Percentiles rank a stretch among this genome's conserved stretches.
Conservation (phyloP, 1,284 basidiomycete genomes). For the Apiotrichum porosum region DNA sequence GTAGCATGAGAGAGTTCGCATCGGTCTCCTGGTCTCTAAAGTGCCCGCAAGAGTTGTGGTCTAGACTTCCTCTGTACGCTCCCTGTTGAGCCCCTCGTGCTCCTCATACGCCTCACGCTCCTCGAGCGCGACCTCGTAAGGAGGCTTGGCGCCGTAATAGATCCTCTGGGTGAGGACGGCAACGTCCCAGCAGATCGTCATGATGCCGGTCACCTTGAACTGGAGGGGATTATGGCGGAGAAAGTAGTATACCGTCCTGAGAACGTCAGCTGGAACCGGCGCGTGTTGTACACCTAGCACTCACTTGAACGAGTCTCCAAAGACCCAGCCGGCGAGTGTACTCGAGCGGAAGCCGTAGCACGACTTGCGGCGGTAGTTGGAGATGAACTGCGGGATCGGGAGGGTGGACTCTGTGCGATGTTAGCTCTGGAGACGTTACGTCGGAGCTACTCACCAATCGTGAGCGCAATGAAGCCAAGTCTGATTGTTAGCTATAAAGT, state of each 20-base stretch:
- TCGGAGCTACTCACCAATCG: too few relatives aligned
- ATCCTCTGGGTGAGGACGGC: conserved; percentile 39
- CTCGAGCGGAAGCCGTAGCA: conserved; percentile 52
- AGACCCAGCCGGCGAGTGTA: conserved; percentile 50
- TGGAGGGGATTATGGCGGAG: conserved; percentile 49
- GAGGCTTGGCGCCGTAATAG: conserved; percentile 32
- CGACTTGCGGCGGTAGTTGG: conserved; percentile 50
- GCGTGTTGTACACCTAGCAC: conserved; percentile 1
- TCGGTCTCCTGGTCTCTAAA: background rate
- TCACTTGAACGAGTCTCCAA: conserved; percentile 49
- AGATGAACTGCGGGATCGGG: conserved; percentile 53
- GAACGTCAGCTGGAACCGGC: background rate
- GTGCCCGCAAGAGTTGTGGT: too few relatives aligned
- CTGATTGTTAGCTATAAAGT: conserved; percentile 14
- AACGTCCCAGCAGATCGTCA: conserved; percentile 45
- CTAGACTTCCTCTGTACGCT: too few relatives aligned
- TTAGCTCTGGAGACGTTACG: conserved; percentile 33
- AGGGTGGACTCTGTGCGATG: conserved; percentile 55
- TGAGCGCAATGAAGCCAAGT: conserved; percentile 53
- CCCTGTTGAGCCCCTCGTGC: too few relatives aligned
- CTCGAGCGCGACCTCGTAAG: conserved; percentile 3
- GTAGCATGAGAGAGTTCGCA: background rate
- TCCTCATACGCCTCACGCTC: conserved; percentile 9
- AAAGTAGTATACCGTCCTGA: conserved; percentile 50
- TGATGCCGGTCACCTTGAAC: conserved; percentile 49